Conservation (phyloP, 2,329 filamentous ascomycete genomes). For the Beauveria caledonica region DNA sequence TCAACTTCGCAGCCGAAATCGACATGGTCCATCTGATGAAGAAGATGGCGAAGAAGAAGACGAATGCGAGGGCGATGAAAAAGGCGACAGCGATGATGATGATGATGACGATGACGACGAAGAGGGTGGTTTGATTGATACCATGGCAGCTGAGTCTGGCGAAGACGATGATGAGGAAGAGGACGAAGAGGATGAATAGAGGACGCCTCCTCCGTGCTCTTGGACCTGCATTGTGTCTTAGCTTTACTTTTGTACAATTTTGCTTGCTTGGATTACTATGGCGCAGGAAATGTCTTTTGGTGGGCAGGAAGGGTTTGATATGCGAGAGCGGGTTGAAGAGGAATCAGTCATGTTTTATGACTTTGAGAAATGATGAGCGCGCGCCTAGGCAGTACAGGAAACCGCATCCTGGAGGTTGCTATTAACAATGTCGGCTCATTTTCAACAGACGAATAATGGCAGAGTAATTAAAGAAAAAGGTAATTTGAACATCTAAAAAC, state of each 20-base stretch:
- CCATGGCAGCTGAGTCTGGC: constrained; percentile 27
- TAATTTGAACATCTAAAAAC: not conserved
- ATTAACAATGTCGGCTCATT: constrained; percentile 9
- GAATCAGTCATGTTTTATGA: constrained; percentile 23
- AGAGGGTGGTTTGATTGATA: constrained; percentile 21
- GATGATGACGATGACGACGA: constrained; percentile 17
- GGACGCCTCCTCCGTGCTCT: not conserved
- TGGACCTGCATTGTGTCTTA: constrained; percentile 6
- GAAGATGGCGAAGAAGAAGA: constrained; percentile 15
- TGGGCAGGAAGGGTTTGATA: constrained; percentile 28
- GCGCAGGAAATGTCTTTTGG: not conserved
- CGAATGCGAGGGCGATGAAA: constrained; percentile 16
- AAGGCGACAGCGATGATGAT: constrained; percentile 14
- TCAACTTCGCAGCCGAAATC: constrained; percentile 3
- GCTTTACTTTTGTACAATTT: not conserved
- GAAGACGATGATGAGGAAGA: constrained; percentile 15
- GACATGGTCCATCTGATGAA: not conserved
- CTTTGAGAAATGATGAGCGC: constrained; percentile 11
- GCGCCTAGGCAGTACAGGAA: constrained; percentile 5
- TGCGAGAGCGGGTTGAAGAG: constrained; percentile 28
- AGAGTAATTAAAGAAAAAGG: not conserved
- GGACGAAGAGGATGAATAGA: constrained; percentile 8
- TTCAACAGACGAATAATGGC: not conserved
- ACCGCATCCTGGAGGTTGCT: constrained; percentile 16
- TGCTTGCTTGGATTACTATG: not conserved